Evolutionary conservation across 129 eudicot species (phyloP).

Genomic region (Chrysanthemum makinoi): DNA sequence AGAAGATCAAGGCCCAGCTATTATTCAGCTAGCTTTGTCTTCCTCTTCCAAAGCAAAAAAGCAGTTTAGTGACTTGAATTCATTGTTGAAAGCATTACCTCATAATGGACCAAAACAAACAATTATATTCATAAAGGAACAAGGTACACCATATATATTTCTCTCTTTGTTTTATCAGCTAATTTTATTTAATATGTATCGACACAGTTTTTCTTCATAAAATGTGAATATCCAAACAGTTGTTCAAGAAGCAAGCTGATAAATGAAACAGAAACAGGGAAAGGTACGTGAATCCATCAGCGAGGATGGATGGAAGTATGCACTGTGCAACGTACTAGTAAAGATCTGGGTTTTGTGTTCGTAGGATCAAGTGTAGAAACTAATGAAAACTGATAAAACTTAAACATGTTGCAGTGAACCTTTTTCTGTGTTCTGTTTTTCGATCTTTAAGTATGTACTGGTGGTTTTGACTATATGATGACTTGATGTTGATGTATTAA

Average conservation of each 20-base stretch:
- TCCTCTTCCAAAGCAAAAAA: slow-evolving; percentile 7
- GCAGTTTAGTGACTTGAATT: neutral
- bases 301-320: neutral
- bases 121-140: slow-evolving; percentile 9
- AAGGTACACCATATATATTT: neutral
- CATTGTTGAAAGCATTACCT: neutral
- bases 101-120: neutral
- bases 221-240: neutral
- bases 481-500: too few relatives aligned
- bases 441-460: too few relatives aligned
- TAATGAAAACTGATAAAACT: too few relatives aligned
- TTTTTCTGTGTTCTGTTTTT: too few relatives aligned
- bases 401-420: too few relatives aligned
- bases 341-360: too few relatives aligned
- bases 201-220: neutral
- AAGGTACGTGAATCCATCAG: neutral
- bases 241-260: neutral
- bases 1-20: slow-evolving; percentile 7
- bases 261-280: neutral
- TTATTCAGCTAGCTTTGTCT: neutral
- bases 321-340: too few relatives aligned
- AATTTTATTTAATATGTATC: neutral
- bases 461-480: too few relatives aligned
- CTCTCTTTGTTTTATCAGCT: neutral
- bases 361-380: too few relatives aligned